A percentile compares a stretch with the other conserved stretches of the same genome.
phyloP scores from a whole-genome alignment of 2,329 filamentous ascomycete species.

The Exophiala xenobiotica region DNA sequence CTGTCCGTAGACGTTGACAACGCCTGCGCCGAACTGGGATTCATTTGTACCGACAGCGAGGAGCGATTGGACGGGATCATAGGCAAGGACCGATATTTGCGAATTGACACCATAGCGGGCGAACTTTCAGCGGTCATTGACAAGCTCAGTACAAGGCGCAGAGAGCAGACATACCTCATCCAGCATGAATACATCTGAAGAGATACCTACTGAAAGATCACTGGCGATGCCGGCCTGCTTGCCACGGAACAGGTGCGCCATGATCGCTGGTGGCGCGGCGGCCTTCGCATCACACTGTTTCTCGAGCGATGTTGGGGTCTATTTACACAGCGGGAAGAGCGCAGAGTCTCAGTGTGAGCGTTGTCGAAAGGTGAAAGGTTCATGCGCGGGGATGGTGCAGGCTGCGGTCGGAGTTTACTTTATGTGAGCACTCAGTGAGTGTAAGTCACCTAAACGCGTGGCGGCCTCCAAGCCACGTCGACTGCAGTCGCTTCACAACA shows the following conservation, averaged over 20 bases:
- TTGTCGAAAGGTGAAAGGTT: no score
- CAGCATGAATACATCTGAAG: conserved; percentile 73
- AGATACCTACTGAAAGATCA: conserved; percentile 81
- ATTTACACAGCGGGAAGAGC: no score
- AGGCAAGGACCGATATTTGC: conserved; percentile 73
- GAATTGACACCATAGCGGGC: conserved; percentile 80
- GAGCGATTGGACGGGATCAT: conserved; percentile 90
- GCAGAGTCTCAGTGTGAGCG: no score
- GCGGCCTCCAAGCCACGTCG: no score
- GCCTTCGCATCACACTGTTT: no score
- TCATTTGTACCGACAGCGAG: conserved; percentile 88
- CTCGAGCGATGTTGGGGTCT: no score
- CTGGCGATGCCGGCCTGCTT: conserved; percentile 92
- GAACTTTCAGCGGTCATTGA: conserved; percentile 44
- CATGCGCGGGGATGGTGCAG: no score
- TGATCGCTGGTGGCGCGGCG: conserved; percentile 41
- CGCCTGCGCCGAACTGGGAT: conserved; percentile 78
- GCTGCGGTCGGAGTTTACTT: no score
- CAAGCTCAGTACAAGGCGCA: conserved; percentile 26
- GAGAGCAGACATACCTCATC: conserved; percentile 64
- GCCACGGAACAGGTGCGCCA: conserved; percentile 84
- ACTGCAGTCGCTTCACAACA: no score
- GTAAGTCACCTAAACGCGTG: no score
- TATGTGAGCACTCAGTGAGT: no score
- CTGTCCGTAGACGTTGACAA: conserved; percentile 87